These are phyloP conservation scores for Ceratocystis smalleyi DNA, from an alignment of 2,329 filamentous ascomycete genomes.

Conservation along the genomic window DNA sequence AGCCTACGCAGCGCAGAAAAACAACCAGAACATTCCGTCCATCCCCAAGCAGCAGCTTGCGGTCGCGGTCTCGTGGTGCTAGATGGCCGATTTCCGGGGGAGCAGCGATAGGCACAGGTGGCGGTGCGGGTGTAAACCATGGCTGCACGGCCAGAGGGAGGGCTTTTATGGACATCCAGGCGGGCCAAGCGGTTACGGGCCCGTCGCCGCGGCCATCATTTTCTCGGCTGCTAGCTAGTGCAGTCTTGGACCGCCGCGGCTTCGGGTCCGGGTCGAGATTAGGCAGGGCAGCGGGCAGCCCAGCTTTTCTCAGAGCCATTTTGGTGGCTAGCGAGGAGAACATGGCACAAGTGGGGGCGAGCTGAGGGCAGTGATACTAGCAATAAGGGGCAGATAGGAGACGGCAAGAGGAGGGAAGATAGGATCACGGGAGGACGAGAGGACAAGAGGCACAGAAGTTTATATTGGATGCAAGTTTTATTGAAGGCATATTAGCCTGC, in stretches of 20 bases:
- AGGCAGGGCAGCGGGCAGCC: conserved; percentile 36
- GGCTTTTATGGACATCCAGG: conserved; percentile 36
- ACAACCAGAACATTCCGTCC: conserved; percentile 33
- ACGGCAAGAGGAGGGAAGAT: background rate
- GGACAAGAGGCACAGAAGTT: background rate
- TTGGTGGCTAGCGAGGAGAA: conserved; percentile 42
- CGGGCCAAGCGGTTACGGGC: conserved; percentile 23
- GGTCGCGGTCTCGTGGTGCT: conserved; percentile 33
- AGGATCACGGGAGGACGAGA: background rate
- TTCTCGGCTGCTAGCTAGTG: conserved; percentile 20
- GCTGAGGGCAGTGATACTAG: background rate
- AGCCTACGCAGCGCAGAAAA: conserved; percentile 40
- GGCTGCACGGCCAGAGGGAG: conserved; percentile 38
- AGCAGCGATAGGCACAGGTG: conserved; percentile 31
- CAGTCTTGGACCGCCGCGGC: conserved; percentile 17
- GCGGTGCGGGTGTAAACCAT: conserved; percentile 37
- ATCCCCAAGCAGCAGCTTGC: conserved; percentile 30
- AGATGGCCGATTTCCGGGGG: conserved; percentile 34
- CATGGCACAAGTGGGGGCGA: conserved; percentile 26
- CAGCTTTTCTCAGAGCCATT: conserved; percentile 41
- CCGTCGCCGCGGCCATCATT: conserved; percentile 16
- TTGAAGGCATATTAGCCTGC: background rate
- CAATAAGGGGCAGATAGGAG: background rate
- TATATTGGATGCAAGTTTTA: background rate
- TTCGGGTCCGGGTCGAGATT: conserved; percentile 24